phyloP scores from a whole-genome alignment of 2,329 filamentous ascomycete genomes.

The Calycina marina region DNA sequence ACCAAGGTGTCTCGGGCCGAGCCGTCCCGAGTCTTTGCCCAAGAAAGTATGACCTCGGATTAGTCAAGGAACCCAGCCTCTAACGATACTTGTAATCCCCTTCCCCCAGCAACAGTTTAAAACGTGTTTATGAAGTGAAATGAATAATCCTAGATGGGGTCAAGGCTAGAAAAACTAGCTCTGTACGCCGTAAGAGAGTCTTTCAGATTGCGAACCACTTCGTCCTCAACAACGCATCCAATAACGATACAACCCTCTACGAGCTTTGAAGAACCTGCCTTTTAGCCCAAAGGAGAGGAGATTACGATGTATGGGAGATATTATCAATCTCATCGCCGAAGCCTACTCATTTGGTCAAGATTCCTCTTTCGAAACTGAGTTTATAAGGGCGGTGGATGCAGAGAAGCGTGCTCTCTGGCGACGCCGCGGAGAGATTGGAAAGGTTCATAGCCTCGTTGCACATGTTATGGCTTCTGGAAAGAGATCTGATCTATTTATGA shows the following conservation, averaged over 20 bases:
- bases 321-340: neutral
- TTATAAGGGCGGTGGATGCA: neutral
- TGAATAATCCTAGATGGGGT: too few relatives aligned
- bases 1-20: too few relatives aligned
- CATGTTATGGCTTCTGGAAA: neutral
- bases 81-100: too few relatives aligned
- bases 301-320: neutral
- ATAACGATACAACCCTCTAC: neutral
- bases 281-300: neutral
- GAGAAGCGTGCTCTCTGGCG: neutral
- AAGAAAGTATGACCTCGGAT: too few relatives aligned
- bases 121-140: too few relatives aligned
- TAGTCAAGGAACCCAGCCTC: too few relatives aligned
- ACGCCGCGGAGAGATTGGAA: neutral
- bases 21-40: too few relatives aligned
- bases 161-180: too few relatives aligned
- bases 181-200: too few relatives aligned
- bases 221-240: constrained; percentile 1
- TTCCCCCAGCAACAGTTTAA: too few relatives aligned
- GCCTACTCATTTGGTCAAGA: neutral
- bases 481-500: neutral
- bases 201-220: too few relatives aligned
- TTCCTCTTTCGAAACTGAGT: neutral
- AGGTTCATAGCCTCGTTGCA: neutral
- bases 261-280: neutral